Evolutionary conservation across 805 yeast genomes (phyloP).

Genomic region (Candida stauntonica): DNA sequence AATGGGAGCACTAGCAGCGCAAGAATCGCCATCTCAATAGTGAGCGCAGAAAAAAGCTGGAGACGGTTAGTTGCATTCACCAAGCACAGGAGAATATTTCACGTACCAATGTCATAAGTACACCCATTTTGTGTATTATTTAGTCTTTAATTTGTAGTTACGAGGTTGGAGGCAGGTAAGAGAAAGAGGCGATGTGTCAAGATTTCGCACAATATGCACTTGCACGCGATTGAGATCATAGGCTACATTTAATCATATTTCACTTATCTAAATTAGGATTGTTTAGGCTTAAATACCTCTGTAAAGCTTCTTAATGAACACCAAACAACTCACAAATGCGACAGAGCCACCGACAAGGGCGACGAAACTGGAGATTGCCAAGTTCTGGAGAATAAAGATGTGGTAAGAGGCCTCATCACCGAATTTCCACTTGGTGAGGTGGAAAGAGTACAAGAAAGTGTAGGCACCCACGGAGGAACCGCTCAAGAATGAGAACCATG

Average conservation of each 20-base stretch:
- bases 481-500: slow-evolving; percentile 25
- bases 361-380: slow-evolving; percentile 22
- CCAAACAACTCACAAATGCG: slow-evolving; percentile 17
- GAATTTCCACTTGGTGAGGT: slow-evolving; percentile 25
- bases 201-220: too few relatives aligned
- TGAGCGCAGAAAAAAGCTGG: slow-evolving; percentile 41
- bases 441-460: slow-evolving; percentile 24
- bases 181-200: slow-evolving; percentile 1
- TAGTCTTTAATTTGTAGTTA: not conserved
- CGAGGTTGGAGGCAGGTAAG: not conserved
- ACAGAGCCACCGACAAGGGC: slow-evolving; percentile 25
- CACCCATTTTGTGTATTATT: slow-evolving; percentile 17
- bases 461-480: slow-evolving; percentile 27
- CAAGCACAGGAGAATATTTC: not conserved
- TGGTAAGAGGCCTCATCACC: slow-evolving; percentile 25
- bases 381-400: slow-evolving; percentile 24
- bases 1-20: slow-evolving; percentile 50
- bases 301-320: slow-evolving; percentile 20
- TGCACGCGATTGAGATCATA: too few relatives aligned
- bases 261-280: too few relatives aligned
- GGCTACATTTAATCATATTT: too few relatives aligned
- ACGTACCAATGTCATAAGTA: slow-evolving; percentile 23
- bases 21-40: slow-evolving; percentile 48
- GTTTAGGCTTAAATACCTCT: slow-evolving; percentile 3
- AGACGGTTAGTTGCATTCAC: not conserved